These are phyloP conservation scores for Epichloe amarillans DNA, from an alignment of 2,329 filamentous ascomycete genomes.

Conservation along the genomic window DNA sequence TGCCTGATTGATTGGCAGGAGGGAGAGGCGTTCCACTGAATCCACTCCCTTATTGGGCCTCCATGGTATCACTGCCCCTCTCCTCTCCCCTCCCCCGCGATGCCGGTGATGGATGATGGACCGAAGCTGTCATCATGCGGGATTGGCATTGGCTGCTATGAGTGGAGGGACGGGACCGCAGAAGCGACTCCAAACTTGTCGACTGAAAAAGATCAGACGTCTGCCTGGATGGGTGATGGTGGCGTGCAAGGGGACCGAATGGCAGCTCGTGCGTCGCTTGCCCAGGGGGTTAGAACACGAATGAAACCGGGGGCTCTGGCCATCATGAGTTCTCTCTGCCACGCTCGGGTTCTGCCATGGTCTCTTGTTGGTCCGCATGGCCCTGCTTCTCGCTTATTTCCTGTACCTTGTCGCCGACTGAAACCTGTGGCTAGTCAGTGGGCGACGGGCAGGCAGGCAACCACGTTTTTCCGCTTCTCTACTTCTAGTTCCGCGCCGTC, in stretches of 20 bases:
- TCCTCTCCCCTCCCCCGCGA: not conserved
- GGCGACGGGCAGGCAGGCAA: too few species aligned
- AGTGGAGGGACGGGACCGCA: not conserved
- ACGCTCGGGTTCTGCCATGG: not conserved
- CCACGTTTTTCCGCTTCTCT: too few species aligned
- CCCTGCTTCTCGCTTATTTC: not conserved
- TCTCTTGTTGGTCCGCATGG: not conserved
- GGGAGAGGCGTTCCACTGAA: not conserved
- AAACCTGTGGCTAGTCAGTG: too few species aligned
- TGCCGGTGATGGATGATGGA: not conserved
- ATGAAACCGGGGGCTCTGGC: constrained; percentile 4
- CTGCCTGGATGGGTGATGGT: not conserved
- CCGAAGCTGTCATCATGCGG: not conserved
- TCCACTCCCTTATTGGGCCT: not conserved
- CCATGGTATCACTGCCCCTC: not conserved
- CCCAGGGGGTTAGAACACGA: not conserved
- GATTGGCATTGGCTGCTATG: constrained; percentile 1
- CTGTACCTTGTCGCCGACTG: not conserved
- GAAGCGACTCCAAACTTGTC: not conserved
- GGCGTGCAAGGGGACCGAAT: not conserved
- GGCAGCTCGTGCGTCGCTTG: constrained; percentile 3
- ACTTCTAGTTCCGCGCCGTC: not conserved
- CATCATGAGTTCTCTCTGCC: not conserved
- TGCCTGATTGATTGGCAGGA: not conserved
- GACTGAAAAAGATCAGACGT: not conserved